Percentiles rank a stretch among this genome's conserved stretches.
Evolutionary conservation across 2,329 filamentous ascomycete species (phyloP).

Genomic region (Claviceps sp.): DNA sequence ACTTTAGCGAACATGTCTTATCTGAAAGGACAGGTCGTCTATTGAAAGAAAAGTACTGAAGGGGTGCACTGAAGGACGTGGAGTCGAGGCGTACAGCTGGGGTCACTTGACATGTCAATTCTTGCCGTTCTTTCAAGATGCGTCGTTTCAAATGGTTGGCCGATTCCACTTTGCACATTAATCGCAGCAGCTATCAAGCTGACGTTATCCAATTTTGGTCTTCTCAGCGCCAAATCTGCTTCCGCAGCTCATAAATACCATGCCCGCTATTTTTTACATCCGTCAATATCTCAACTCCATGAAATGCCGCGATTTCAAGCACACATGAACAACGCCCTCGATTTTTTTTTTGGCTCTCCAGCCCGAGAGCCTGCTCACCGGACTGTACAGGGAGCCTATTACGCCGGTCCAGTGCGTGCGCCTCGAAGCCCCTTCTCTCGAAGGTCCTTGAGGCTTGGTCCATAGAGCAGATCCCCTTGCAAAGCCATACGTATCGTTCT

Average conservation of each 20-base stretch:
- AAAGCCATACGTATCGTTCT: slow-evolving; percentile 24
- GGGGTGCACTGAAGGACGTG: neutral
- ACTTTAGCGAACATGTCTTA: neutral
- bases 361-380: neutral
- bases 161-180: no score
- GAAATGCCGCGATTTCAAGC: neutral
- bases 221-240: neutral
- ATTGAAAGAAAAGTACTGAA: neutral
- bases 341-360: neutral
- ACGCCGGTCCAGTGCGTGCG: slow-evolving; percentile 16
- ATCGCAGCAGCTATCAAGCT: neutral
- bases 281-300: neutral
- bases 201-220: neutral
- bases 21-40: neutral
- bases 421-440: slow-evolving; percentile 18
- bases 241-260: neutral
- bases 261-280: neutral
- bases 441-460: slow-evolving; percentile 28
- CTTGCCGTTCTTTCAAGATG: neutral
- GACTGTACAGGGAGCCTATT: neutral
- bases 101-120: neutral
- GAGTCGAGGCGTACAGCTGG: neutral
- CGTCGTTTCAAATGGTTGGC: no score
- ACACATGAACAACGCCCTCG: neutral
- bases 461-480: slow-evolving; percentile 30